phyloP scores from a whole-genome alignment of 306 rosid species.

The Malus orientalis region DNA sequence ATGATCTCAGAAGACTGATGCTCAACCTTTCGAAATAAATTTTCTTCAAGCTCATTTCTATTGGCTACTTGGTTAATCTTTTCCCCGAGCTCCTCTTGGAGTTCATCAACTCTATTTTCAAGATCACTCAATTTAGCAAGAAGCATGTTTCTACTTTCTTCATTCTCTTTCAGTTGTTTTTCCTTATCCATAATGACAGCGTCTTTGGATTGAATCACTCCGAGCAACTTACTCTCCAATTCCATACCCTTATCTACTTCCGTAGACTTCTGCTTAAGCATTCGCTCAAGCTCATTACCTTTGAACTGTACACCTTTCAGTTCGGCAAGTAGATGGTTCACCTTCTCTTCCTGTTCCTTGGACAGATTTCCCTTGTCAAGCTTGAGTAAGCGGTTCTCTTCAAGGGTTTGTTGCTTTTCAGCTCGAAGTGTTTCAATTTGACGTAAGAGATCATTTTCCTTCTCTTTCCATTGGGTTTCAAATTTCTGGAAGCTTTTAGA shows the following conservation, averaged over 20 bases:
- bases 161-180: slow-evolving; percentile 32
- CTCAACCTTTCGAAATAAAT: slow-evolving; percentile 21
- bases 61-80: slow-evolving; percentile 26
- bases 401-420: slow-evolving; percentile 29
- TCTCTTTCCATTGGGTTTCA: slow-evolving; percentile 32
- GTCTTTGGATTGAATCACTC: slow-evolving; percentile 33
- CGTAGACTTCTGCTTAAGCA: slow-evolving; percentile 22
- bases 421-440: slow-evolving; percentile 26
- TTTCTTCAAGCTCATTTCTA: slow-evolving; percentile 18
- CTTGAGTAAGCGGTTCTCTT: slow-evolving; percentile 37
- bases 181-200: slow-evolving; percentile 22
- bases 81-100: slow-evolving; percentile 24
- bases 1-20: slow-evolving; percentile 24
- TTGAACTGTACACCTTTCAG: slow-evolving; percentile 17
- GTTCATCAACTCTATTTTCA: slow-evolving; percentile 24
- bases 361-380: slow-evolving; percentile 23
- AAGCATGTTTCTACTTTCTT: slow-evolving; percentile 30
- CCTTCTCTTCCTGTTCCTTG: slow-evolving; percentile 22
- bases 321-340: slow-evolving; percentile 17
- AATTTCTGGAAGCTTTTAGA: slow-evolving; percentile 25
- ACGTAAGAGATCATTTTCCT: slow-evolving; percentile 25
- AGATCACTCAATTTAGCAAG: slow-evolving; percentile 19
- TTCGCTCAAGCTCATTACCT: slow-evolving; percentile 32
- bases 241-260: slow-evolving; percentile 41
- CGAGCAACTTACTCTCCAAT: slow-evolving; percentile 38